Conservation (phyloP, 306 rosid species). For the Pterocarpus macrocarpus region DNA sequence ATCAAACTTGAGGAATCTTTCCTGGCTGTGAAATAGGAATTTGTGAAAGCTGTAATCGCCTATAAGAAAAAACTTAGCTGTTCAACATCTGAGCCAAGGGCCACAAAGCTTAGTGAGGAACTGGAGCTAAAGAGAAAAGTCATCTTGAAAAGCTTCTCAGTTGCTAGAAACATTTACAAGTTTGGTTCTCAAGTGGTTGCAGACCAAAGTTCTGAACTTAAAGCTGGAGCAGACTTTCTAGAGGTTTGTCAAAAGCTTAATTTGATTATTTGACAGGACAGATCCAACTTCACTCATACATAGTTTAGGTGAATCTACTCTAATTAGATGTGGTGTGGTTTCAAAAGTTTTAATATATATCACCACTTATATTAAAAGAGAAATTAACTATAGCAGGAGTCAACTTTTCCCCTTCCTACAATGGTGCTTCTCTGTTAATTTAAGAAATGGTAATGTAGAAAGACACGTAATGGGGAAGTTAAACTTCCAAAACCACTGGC, state of each 20-base stretch:
- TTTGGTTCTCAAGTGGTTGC: constrained; percentile 21
- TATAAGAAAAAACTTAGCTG: constrained; percentile 49
- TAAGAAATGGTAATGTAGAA: too few relatives aligned
- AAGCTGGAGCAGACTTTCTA: constrained; percentile 50
- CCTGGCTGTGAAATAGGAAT: constrained; percentile 51
- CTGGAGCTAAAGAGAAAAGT: constrained; percentile 47
- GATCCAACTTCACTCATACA: background rate
- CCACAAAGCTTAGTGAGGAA: constrained; percentile 43
- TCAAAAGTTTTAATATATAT: background rate
- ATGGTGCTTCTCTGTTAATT: too few relatives aligned
- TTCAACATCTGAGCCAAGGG: constrained; percentile 42
- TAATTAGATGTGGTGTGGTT: background rate
- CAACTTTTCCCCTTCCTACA: too few relatives aligned
- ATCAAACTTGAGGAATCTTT: background rate
- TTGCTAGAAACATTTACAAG: constrained; percentile 45
- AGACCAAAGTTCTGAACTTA: constrained; percentile 35
- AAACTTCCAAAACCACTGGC: too few relatives aligned
- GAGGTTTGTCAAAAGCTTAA: constrained; percentile 37
- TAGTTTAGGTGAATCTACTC: background rate
- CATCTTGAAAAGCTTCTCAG: constrained; percentile 49
- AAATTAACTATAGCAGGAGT: too few relatives aligned
- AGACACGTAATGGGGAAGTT: too few relatives aligned
- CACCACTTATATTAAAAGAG: background rate
- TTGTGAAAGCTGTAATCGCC: constrained; percentile 56
- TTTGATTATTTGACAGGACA: background rate